These are phyloP conservation scores for Hanseniaspora taiwanica DNA, from an alignment of 805 yeast genomes.

Conservation along the genomic window DNA sequence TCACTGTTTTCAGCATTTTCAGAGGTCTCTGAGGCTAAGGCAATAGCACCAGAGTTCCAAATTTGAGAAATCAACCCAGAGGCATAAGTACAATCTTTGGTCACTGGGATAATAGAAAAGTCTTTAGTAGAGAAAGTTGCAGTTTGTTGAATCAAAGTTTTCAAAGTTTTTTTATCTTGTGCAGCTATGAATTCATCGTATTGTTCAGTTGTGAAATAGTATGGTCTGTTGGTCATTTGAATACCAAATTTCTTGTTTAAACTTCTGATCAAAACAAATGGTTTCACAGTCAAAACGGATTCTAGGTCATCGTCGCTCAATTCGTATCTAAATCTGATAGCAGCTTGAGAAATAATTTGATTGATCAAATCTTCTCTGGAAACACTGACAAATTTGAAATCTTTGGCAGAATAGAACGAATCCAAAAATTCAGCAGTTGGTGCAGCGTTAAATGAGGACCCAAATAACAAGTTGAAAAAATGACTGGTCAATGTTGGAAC, in stretches of 20 bases:
- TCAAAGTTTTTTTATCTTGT: conserved; percentile 26
- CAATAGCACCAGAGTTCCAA: conserved; percentile 46
- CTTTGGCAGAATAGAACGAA: too few relatives aligned
- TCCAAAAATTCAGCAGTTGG: conserved; percentile 27
- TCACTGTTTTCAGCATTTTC: conserved; percentile 18
- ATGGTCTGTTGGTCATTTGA: conserved; percentile 50
- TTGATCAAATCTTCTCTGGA: conserved; percentile 33
- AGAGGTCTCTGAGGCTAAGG: conserved; percentile 5
- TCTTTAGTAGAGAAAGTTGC: conserved; percentile 48
- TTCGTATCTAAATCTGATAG: conserved; percentile 46
- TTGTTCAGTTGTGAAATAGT: conserved; percentile 29
- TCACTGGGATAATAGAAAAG: conserved; percentile 60
- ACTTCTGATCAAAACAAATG: conserved; percentile 43
- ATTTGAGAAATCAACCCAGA: conserved; percentile 64
- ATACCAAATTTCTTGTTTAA: conserved; percentile 71
- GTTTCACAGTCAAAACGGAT: conserved; percentile 23
- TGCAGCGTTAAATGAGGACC: conserved; percentile 35
- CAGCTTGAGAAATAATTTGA: conserved; percentile 40
- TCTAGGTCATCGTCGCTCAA: conserved; percentile 39
- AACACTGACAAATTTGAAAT: conserved; percentile 27
- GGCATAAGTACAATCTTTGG: conserved; percentile 56
- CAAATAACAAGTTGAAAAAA: conserved; percentile 59
- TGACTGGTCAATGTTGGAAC: conserved; percentile 52
- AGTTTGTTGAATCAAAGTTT: conserved; percentile 17
- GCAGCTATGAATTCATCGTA: conserved; percentile 19